Percentiles rank a stretch among this genome's conserved stretches.
Evolutionary conservation across 805 yeast species (phyloP).

Genomic region (Kazachstania bromeliacearum): DNA sequence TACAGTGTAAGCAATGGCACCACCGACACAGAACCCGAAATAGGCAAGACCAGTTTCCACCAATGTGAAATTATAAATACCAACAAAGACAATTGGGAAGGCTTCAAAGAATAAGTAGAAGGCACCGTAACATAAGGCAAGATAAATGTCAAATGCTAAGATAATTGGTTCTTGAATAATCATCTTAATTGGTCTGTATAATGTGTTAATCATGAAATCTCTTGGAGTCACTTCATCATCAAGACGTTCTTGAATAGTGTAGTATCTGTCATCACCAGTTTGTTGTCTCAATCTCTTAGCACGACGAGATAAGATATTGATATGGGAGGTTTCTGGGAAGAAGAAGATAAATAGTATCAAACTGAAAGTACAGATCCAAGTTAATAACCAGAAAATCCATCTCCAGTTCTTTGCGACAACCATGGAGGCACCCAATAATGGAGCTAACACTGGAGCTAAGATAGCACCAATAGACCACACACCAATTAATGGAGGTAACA

Average conservation of each 20-base stretch:
- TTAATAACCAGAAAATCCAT: slow-evolving; percentile 45
- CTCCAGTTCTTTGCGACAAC: slow-evolving; percentile 41
- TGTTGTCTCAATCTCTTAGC: slow-evolving; percentile 35
- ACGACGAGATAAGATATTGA: slow-evolving; percentile 37
- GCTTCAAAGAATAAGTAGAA: slow-evolving; percentile 52
- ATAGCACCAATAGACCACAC: slow-evolving; percentile 47
- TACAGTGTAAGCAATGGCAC: slow-evolving; percentile 30
- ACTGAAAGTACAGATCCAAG: slow-evolving; percentile 33
- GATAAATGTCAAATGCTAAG: slow-evolving; percentile 41
- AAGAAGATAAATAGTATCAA: slow-evolving; percentile 31
- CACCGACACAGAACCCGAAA: slow-evolving; percentile 39
- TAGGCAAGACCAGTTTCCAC: slow-evolving; percentile 41
- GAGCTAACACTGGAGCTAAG: slow-evolving; percentile 49
- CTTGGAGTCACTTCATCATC: slow-evolving; percentile 16
- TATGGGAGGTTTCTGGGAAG: slow-evolving; percentile 42
- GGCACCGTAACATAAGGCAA: slow-evolving; percentile 43
- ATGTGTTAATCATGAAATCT: slow-evolving; percentile 23
- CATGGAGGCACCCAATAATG: slow-evolving; percentile 45
- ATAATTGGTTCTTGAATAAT: slow-evolving; percentile 47
- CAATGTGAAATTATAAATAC: slow-evolving; percentile 37
- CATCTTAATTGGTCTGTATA: slow-evolving; percentile 43
- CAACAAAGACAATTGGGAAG: slow-evolving; percentile 45
- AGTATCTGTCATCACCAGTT: slow-evolving; percentile 39
- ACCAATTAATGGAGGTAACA: slow-evolving; percentile 39
- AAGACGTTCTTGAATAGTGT: slow-evolving; percentile 33